Evolutionary conservation across 257 asterid species (phyloP).

Genomic region (Cinchona pubescens): DNA sequence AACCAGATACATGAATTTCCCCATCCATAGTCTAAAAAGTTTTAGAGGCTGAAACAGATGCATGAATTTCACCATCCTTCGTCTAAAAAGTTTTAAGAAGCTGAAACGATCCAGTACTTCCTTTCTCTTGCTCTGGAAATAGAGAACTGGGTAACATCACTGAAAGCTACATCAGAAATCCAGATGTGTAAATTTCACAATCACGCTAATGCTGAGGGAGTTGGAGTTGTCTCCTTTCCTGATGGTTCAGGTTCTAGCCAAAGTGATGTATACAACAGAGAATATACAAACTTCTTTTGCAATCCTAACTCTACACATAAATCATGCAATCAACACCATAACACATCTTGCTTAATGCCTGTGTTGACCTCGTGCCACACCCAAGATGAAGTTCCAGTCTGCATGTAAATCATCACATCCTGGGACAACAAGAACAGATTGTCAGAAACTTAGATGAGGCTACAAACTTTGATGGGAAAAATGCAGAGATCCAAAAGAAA

Average conservation of each 20-base stretch:
- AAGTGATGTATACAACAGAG: constrained; percentile 8
- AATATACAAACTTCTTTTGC: constrained; percentile 8
- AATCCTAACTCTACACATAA: background rate
- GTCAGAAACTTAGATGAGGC: background rate
- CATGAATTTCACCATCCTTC: background rate
- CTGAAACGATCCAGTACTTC: background rate
- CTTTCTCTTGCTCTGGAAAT: background rate
- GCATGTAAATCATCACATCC: background rate
- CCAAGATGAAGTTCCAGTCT: constrained; percentile 9
- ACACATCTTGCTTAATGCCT: background rate
- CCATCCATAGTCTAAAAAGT: background rate
- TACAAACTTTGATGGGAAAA: background rate
- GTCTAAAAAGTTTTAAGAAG: background rate
- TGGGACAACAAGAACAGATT: background rate
- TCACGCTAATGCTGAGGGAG: background rate
- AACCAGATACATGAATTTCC: background rate
- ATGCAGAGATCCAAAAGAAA: background rate
- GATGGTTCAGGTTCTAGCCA: constrained; percentile 4
- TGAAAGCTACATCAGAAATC: background rate
- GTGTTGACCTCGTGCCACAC: constrained; percentile 3
- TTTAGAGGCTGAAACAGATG: background rate
- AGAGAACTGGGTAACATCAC: background rate
- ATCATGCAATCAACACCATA: background rate
- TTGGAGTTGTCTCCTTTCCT: background rate
- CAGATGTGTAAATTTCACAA: background rate